These are phyloP conservation scores for Aspergillus brunneoviolaceus DNA, from an alignment of 2,329 filamentous ascomycete genomes.

Conservation along the genomic window DNA sequence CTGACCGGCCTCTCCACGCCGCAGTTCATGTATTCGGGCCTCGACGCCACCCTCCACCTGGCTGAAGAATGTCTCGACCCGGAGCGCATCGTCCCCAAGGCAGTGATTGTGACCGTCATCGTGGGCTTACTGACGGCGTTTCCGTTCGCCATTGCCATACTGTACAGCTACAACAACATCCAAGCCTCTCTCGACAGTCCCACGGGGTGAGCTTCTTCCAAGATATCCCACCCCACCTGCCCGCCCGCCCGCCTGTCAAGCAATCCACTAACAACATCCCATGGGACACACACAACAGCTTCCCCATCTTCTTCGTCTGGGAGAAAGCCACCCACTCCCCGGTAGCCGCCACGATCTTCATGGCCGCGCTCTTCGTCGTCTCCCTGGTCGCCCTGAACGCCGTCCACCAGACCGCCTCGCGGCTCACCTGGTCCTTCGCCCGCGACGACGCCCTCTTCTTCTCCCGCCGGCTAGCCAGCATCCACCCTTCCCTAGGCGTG, in stretches of 20 bases:
- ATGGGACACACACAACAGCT: constrained; percentile 3
- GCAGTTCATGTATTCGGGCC: constrained; percentile 27
- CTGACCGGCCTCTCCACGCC: constrained; percentile 25
- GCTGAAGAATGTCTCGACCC: constrained; percentile 27
- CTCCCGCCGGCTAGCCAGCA: constrained; percentile 18
- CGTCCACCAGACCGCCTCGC: constrained; percentile 29
- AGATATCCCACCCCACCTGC: too few species aligned
- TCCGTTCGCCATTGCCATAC: constrained; percentile 21
- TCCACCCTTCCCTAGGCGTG: constrained; percentile 15
- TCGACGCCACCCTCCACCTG: constrained; percentile 25
- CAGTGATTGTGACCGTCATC: constrained; percentile 20
- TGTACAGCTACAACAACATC: constrained; percentile 21
- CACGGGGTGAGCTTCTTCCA: constrained; percentile 15
- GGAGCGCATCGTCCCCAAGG: constrained; percentile 24
- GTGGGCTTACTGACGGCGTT: constrained; percentile 25
- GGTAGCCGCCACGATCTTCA: constrained; percentile 21
- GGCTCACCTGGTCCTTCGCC: constrained; percentile 36
- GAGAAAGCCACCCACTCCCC: constrained; percentile 24
- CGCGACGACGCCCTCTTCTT: constrained; percentile 33
- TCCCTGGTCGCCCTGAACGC: constrained; percentile 23
- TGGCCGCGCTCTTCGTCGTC: constrained; percentile 18
- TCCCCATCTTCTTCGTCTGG: constrained; percentile 26
- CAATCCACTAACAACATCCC: background rate
- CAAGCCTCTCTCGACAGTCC: constrained; percentile 14
- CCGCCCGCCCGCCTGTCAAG: background rate